Base-by-base conservation (phyloP, 768 basidiomycete species). In the Punctularia strigosozonata region DNA sequence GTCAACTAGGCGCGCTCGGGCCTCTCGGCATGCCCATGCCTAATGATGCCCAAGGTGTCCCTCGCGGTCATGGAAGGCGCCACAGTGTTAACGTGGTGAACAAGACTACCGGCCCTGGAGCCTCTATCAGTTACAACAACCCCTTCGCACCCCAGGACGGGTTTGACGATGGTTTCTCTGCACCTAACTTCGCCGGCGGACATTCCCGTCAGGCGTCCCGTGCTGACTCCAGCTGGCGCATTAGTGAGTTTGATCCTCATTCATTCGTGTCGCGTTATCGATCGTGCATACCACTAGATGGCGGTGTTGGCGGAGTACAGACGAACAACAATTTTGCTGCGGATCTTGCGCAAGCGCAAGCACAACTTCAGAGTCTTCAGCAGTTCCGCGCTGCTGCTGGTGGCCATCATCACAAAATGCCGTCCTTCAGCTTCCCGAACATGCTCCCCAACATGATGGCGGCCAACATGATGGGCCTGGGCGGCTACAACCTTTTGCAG, bases 381-480 rank as follows among this genome's bases (percentile, higher is more conserved):
- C 90, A 95, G 50, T 99, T 98, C 71, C 83, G 92, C 50, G 91
- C 90, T 22, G 90, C 90, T 4, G 81, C 87, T 15, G 88, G 87
- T 32, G 90, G 89, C 7, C 91, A 94, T 50, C 90, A 94, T 56
- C 80, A 88, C 56, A 94, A 94, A 68, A 90, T 95, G 88, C 75
- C 86, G 6, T 97, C 92, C 3, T 97, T 95, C 64, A 89, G 86
- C 55, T 91, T 97, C 67, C 92, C 92, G 4, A 95, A 95, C 56
- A 95, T 95, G 89, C 67, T 95, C 12, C 92, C 91, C 4, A 92
- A 92, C 53, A 83, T 94, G 76, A 86, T 91, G 83, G 91, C 89
- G 3, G 91, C 89, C 14, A 95, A 87, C 50, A 91, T 87, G 80
- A 88, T 90, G 87, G 87, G 89, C 15, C 69, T 88, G 39, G 81